Conservation (phyloP, 192 early-diverging fungal species). For the Coemansia furcata region DNA sequence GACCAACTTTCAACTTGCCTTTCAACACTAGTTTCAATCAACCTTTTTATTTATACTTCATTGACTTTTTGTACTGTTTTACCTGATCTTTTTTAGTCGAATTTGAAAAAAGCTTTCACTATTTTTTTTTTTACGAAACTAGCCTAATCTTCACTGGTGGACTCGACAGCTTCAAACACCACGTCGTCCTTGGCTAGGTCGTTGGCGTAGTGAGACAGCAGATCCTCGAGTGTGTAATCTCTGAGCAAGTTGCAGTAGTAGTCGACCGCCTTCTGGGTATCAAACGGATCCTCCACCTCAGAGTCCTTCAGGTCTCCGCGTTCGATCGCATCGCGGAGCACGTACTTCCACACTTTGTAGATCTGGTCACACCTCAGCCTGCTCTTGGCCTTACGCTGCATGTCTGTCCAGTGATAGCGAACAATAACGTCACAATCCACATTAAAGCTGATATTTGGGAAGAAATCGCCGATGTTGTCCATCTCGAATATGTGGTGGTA, state of each 20-base stretch:
- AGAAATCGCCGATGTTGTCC: not conserved
- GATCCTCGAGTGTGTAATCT: not conserved
- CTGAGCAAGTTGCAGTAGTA: conserved; percentile 15
- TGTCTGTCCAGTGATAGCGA: conserved; percentile 9
- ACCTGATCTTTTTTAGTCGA: no score
- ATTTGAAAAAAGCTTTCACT: no score
- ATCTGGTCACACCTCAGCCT: not conserved
- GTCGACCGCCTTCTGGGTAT: conserved; percentile 4
- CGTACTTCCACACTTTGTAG: conserved; percentile 17
- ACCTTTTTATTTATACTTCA: no score
- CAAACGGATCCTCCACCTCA: not conserved
- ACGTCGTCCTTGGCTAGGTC: conserved; percentile 3
- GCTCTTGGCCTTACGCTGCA: not conserved
- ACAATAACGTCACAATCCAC: conserved; percentile 5
- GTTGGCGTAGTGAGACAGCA: conserved; percentile 16
- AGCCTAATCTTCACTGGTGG: not conserved
- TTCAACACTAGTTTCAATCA: no score
- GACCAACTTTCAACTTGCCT: no score
- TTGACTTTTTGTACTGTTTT: no score
- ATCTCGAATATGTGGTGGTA: conserved; percentile 19
- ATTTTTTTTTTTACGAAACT: no score
- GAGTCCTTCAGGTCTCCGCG: conserved; percentile 14
- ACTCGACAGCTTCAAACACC: not conserved
- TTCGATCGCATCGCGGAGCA: conserved; percentile 21
- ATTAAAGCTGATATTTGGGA: conserved; percentile 7